Evolutionary conservation across 1,284 basidiomycete genomes (phyloP).

Genomic region (Trametes pubescens): DNA sequence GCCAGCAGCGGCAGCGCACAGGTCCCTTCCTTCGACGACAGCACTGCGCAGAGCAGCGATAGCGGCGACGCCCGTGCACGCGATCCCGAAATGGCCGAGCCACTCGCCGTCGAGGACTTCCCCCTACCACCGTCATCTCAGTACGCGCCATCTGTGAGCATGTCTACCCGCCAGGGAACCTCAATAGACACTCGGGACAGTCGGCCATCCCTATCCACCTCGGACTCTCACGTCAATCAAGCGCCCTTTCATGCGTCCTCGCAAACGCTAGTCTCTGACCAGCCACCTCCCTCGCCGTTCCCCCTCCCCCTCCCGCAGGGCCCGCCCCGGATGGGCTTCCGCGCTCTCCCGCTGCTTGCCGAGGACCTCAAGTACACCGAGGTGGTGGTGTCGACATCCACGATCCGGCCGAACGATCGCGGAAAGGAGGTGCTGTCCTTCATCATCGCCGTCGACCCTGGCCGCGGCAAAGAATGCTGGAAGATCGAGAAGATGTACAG

Average conservation of each 20-base stretch:
- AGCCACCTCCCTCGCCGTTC: conserved; percentile 37
- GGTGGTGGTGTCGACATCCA: conserved; percentile 73
- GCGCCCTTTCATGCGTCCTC: conserved; percentile 27
- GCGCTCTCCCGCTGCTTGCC: conserved; percentile 74
- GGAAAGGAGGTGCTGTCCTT: conserved; percentile 90
- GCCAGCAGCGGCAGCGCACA: conserved; percentile 28
- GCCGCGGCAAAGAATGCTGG: conserved; percentile 80
- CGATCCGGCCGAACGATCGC: conserved; percentile 85
- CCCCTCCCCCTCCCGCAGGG: conserved; percentile 39
- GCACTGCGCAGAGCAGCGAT: conserved; percentile 25
- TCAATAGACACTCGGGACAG: conserved; percentile 23
- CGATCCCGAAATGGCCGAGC: conserved; percentile 17
- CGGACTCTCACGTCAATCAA: conserved; percentile 26
- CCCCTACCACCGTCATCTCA: conserved; percentile 44
- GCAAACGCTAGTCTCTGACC: conserved; percentile 24
- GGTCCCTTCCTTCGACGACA: conserved; percentile 34
- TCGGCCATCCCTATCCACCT: conserved; percentile 27
- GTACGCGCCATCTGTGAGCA: conserved; percentile 13
- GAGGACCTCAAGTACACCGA: conserved; percentile 72
- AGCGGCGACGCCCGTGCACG: conserved; percentile 18
- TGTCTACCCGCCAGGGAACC: conserved; percentile 27
- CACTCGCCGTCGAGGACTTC: conserved; percentile 45
- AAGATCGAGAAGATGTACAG: conserved; percentile 94
- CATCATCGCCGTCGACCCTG: conserved; percentile 72
- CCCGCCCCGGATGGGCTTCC: conserved; percentile 54